Evolutionary conservation across 495 filamentous ascomycete genomes (phyloP).

Genomic region (Penicillium salamii): DNA sequence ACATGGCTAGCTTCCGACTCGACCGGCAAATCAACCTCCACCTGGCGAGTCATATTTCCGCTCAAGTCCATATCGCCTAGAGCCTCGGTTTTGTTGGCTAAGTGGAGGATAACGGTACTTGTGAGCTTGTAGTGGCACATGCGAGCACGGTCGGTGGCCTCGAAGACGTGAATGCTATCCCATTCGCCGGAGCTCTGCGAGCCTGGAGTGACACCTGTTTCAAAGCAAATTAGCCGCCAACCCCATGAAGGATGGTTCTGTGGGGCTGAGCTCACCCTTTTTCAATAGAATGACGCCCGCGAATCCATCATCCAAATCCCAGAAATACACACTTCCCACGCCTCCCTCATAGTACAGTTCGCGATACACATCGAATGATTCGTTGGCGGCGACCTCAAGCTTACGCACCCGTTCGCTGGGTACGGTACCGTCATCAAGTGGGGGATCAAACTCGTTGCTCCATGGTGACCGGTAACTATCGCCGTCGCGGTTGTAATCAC

Average conservation of each 20-base stretch:
- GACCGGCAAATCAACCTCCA: conserved; percentile 84
- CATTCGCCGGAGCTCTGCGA: conserved; percentile 78
- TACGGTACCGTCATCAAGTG: conserved; percentile 71
- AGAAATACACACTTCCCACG: conserved; percentile 93
- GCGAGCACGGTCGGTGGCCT: conserved; percentile 85
- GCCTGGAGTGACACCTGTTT: conserved; percentile 58
- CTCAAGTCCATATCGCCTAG: conserved; percentile 90
- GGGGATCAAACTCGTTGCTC: conserved; percentile 97
- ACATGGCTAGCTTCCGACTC: conserved; percentile 92
- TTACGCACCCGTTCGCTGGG: conserved; percentile 84
- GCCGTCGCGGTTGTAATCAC: conserved; percentile 99
- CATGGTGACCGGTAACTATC: conserved; percentile 96
- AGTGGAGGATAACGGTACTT: conserved; percentile 88
- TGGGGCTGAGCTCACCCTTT: conserved; percentile 65
- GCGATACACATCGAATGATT: conserved; percentile 95
- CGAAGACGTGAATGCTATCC: conserved; percentile 99
- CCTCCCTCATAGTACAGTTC: conserved; percentile 98
- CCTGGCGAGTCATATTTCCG: conserved; percentile 96
- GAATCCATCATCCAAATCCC: conserved; percentile 98
- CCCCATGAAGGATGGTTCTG: neutral
- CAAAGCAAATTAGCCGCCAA: conserved; percentile 6
- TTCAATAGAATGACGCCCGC: conserved; percentile 93
- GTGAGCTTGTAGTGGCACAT: conserved; percentile 96
- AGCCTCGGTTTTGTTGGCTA: conserved; percentile 65
- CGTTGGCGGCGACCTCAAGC: conserved; percentile 90